Evolutionary conservation across 2,329 filamentous ascomycete genomes (phyloP), one percentile per base, ranked within the genome.

Genomic region (Didymellaceae sp.): DNA sequence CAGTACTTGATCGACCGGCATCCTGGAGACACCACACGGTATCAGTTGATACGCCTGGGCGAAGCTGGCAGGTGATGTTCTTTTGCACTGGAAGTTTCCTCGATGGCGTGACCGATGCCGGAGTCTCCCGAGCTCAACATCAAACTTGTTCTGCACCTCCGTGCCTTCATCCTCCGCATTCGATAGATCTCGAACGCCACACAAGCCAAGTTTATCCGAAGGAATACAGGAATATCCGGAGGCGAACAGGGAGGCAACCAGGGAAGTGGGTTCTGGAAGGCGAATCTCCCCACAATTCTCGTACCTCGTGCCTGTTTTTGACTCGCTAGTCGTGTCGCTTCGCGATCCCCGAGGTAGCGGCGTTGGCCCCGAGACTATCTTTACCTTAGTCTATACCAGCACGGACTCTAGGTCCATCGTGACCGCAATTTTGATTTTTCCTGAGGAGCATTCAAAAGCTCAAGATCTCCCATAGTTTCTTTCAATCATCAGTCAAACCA

Each of bases 221-320:
- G 35, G 18, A 42, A 41, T 32, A 45, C 35, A 45, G 24, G 48
- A 35, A 52, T 45, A 41, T 38, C 48, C 48, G 41, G 47, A 51
- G 47, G 34, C 47, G 41, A 51, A 17, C 18, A 41, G 25, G 38
- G 48, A 41, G 48, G 48, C 48, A 31, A 52, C 25, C 48, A 46
- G 37, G 48, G 48, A 52, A 52, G 48, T 52, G 48, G 48, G 48
- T 46, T 52, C 48, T 52, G 48, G 48, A 52, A 52, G 48, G 42
- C 48, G 48, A 52, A 52, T 52, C 48, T 46, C 48, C 48, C 48
- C 48, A 52, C 37, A 52, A 46, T 52, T 52, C 38, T 46, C 32
- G 48, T 46, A 46, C 42, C 48, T 52, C 48, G 48, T 52, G 48
- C 48, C 48, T 52, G 48, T 52, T 52, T 40, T 52, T 52, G 48